Evolutionary conservation across 2,329 filamentous ascomycete species (phyloP).

Genomic region (Cladorrhinum sp.): DNA sequence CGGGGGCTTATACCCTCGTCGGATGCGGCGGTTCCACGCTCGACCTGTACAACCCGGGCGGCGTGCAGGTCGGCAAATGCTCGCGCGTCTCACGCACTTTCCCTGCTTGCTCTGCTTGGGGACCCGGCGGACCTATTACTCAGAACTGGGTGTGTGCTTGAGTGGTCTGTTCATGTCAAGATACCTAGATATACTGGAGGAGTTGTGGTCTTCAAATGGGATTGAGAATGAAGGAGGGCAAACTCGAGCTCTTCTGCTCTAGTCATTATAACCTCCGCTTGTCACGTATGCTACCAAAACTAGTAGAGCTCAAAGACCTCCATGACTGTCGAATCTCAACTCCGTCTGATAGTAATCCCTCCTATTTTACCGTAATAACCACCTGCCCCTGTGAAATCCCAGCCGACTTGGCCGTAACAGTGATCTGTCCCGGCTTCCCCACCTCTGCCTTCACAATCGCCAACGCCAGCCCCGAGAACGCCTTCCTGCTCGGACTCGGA

Average conservation of each 20-base stretch:
- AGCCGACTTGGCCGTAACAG: constrained; percentile 22
- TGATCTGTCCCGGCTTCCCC: constrained; percentile 25
- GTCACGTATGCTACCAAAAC: no score
- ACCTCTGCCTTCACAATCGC: constrained; percentile 37
- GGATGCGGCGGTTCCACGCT: neutral
- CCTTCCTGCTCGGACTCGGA: constrained; percentile 41
- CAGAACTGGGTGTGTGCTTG: neutral
- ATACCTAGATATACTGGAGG: no score
- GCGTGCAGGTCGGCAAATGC: neutral
- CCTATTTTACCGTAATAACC: no score
- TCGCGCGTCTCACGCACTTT: neutral
- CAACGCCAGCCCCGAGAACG: constrained; percentile 41
- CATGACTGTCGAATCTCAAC: no score
- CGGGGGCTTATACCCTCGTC: neutral
- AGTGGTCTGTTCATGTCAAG: neutral
- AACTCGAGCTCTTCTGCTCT: no score
- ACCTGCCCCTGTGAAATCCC: no score
- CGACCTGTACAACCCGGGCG: neutral
- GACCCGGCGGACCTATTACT: neutral
- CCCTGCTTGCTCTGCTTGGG: neutral
- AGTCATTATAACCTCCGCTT: no score
- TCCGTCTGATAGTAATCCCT: no score
- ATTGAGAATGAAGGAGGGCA: no score
- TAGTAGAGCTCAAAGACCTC: no score
- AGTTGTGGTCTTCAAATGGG: no score